Base-by-base conservation (phyloP, 148 eudicot species). In the Rhododendron simsii region DNA sequence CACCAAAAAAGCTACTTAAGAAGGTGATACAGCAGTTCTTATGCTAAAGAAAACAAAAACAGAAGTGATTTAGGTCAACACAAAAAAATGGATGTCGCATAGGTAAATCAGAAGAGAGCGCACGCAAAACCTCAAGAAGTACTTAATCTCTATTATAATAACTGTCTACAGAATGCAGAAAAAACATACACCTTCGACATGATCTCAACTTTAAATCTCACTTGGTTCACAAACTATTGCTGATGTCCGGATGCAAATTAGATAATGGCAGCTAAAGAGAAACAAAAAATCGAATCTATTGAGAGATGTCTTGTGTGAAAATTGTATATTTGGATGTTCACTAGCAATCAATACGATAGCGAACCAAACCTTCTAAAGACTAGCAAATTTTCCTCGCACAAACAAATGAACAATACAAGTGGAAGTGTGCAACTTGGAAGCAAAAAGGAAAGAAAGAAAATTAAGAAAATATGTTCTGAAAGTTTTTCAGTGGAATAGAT, bases 391-490 rank as follows among this genome's bases (percentile, higher is more conserved):
- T 20, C 30, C 53, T 78, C 26, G n/a, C 1, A 35, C 7, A 59
- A 13, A 71, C 18, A 14, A 71, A 30, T 5, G 20, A 81, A 57
- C 20, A 5, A 81, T 20, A 57, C 21, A 50, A 50, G 57, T 35
- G 26, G 59, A 30, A 55, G 23, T 83, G 33, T 7, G 33, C 55
- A 83, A 47, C 21, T 37, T 11, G 20, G 21, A 83, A 83, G 84
- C 57, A 26, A 28, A 48, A 35, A 51, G 28, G 8, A 15, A 59
- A 83, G 71, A 59, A 83, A 30, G 82, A 78, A 73, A 84, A 55
- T 81, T 21, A 39, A 47, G 77, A 75, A 83, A 53, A 84, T 87
- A 73, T 61, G 47, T 57, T 83, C 82, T 73, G 51, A 41, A 86
- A 50, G 39, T 83, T 85, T 51, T 47, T 41, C 61, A 48, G 51